Evolutionary conservation across 1,284 basidiomycete genomes (phyloP).

Genomic region (Serendipita sp.): DNA sequence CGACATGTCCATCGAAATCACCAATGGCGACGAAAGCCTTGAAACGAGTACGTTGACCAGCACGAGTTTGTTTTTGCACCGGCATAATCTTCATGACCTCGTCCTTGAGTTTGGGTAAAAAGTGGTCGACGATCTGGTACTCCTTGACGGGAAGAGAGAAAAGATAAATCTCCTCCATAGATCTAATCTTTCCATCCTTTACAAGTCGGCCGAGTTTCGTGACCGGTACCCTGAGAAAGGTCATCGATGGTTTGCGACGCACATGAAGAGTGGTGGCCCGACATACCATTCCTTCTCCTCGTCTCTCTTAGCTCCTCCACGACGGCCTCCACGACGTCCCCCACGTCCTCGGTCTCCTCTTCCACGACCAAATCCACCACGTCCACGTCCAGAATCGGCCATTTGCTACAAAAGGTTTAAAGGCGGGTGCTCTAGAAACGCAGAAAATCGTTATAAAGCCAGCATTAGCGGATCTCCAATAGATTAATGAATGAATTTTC

Average conservation of each 20-base stretch:
- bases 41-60: slow-evolving; percentile 99
- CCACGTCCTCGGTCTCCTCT: neutral
- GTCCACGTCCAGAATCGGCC: slow-evolving; percentile 2
- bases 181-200: slow-evolving; percentile 99
- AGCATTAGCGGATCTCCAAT: too few species aligned
- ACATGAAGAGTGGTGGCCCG: neutral
- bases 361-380: slow-evolving; percentile 2
- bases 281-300: slow-evolving; percentile 98
- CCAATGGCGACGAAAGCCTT: slow-evolving; percentile 99
- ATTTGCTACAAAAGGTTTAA: neutral
- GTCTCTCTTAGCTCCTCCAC: slow-evolving; percentile 93
- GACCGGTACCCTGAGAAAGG: slow-evolving; percentile 70
- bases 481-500: too few species aligned
- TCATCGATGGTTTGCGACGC: neutral
- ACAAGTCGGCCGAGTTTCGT: slow-evolving; percentile 99
- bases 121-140: slow-evolving; percentile 94
- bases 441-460: too few species aligned
- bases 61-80: slow-evolving; percentile 99
- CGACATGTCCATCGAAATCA: slow-evolving; percentile 96
- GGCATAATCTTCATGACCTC: slow-evolving; percentile 99
- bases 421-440: too few species aligned
- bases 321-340: slow-evolving; percentile 29
- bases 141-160: slow-evolving; percentile 99
- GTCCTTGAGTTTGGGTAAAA: slow-evolving; percentile 96
- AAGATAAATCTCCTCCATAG: slow-evolving; percentile 99